Evolutionary conservation across 2,329 filamentous ascomycete genomes (phyloP), one percentile per base, ranked within the genome.

Genomic region (Exophiala alcalophila): DNA sequence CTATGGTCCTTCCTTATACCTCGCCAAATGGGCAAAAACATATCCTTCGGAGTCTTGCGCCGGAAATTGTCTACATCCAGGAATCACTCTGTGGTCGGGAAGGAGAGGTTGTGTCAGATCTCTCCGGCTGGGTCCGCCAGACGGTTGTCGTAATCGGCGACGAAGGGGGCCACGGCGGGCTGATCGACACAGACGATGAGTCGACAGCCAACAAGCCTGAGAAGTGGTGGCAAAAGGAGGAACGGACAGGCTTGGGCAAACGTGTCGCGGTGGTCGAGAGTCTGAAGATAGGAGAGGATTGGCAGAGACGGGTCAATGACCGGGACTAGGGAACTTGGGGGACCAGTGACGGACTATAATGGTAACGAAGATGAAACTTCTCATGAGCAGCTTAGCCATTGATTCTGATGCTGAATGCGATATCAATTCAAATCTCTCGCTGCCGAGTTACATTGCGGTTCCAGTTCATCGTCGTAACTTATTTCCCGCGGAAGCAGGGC

Each of bases 201-300:
- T 43, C 70, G 65, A 29, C 47, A 26, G 69, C 74, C 21, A 71
- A 75, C 47, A 38, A 36, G 12, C 42, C 18, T 3, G 47, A 51
- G 30, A 49, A 44, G 18, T 91, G 86, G 86, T 92, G 84, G 83
- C 81, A 89, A 64, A 74, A 77, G 40, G 80, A 88, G 43, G 84
- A 89, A 30, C 79, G 87, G 46, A 88, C 94, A 16, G 90, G 91
- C 2, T 73, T 90, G 44, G 91, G 91, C 11, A 84, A 92, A 60
- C 86, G 88, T 3, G 82, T 96, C 19, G 81, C 94, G 26, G 81
- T 97, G 12, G 88, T 96, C 3, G 91, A 97, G 63, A 84, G 83
- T 21, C 73, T 83, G 52, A 76, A 86, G 35, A 77, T 94, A 12
- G 82, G 84, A 37, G 90, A 96, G 57, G 91, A 97, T 65, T 97